Percentiles rank a stretch among this genome's conserved stretches.
phyloP scores from a whole-genome alignment of 2,329 filamentous ascomycete species.

The Sclerotinia minor region DNA sequence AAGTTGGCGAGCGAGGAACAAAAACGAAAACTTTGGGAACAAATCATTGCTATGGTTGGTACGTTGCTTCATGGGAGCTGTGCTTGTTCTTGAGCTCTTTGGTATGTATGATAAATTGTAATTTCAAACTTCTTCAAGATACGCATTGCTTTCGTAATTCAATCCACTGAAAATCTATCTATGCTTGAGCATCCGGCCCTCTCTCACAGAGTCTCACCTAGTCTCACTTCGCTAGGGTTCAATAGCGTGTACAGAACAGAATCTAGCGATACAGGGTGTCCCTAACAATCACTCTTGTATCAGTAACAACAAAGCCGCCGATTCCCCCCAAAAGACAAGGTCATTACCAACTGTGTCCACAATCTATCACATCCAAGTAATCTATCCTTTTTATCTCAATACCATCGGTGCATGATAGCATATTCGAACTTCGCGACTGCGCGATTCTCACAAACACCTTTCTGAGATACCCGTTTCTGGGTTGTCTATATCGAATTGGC shows the following conservation, averaged over 20 bases:
- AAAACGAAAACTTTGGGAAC: not conserved
- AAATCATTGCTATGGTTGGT: not conserved
- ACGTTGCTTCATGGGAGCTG: slow-evolving; percentile 1
- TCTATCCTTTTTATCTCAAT: not conserved
- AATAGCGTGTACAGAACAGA: not conserved
- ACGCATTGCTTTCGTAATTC: slow-evolving; percentile 20
- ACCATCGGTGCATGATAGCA: slow-evolving; percentile 16
- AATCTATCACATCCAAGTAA: not conserved
- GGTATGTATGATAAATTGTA: slow-evolving; percentile 20
- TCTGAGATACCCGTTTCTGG: slow-evolving; percentile 19
- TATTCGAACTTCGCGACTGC: slow-evolving; percentile 25
- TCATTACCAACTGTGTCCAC: slow-evolving; percentile 25
- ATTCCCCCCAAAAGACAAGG: slow-evolving; percentile 8
- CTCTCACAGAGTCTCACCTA: slow-evolving; percentile 1
- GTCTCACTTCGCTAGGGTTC: slow-evolving; percentile 2
- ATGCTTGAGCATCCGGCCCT: slow-evolving; percentile 12
- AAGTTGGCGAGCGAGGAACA: slow-evolving; percentile 11
- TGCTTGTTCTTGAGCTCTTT: not conserved
- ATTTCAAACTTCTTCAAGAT: slow-evolving; percentile 19
- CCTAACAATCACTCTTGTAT: slow-evolving; percentile 16
- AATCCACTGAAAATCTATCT: slow-evolving; percentile 14
- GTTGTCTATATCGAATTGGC: slow-evolving; percentile 24
- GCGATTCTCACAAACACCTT: slow-evolving; percentile 26
- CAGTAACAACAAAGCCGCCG: slow-evolving; percentile 21
- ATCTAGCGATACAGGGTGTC: slow-evolving; percentile 7